Base-by-base conservation (phyloP, 1,284 basidiomycete genomes). In the Neonothopanus nambi region DNA sequence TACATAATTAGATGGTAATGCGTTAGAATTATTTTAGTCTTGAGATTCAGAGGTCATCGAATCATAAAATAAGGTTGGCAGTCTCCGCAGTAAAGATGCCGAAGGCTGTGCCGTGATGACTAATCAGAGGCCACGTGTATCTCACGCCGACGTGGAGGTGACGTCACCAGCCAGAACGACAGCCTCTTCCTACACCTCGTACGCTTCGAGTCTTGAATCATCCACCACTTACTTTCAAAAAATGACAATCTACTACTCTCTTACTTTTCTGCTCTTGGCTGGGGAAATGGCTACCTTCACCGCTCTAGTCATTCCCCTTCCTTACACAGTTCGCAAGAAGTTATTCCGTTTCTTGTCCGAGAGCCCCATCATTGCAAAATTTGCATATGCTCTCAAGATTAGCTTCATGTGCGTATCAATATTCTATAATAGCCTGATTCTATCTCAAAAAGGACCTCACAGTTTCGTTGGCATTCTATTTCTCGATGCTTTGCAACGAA, bases 401-500 rank as follows among this genome's bases (percentile, higher is more conserved):
- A 91, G 92, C 5, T 97, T 97, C 78, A 96, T 98, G 90, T 93
- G 58, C 50, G 87, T 46, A 9, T 43, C 20, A 21, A 3, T 33
- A 9, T 37, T 48, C 47, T 51, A 13, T 37, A 18, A 40, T 36
- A 5, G 17, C 6, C 23, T 24, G 38, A 15, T 49, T 6, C 13
- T 12, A 5, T 7, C 20, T 42, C 9, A 38, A 48, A 13, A 37
- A 40, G 20, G 17, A 3, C 15, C 58, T 28, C 28, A 17, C 62
- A 95, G 93, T 59, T 97, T 96, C 65, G 87, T 97, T 1, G 91
- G 77, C 1, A 84, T 98, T 6, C 74, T 92, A 40, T 93, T 94
- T 62, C 75, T 85, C n/a, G 95, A 98, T 62, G 93, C 95, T 23
- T 77, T 96, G 39, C 95, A 98, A 72, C 82, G 95, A 59, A 95